Base-by-base conservation (phyloP, 2,329 filamentous ascomycete genomes). In the Penicillium brevicompactum region DNA sequence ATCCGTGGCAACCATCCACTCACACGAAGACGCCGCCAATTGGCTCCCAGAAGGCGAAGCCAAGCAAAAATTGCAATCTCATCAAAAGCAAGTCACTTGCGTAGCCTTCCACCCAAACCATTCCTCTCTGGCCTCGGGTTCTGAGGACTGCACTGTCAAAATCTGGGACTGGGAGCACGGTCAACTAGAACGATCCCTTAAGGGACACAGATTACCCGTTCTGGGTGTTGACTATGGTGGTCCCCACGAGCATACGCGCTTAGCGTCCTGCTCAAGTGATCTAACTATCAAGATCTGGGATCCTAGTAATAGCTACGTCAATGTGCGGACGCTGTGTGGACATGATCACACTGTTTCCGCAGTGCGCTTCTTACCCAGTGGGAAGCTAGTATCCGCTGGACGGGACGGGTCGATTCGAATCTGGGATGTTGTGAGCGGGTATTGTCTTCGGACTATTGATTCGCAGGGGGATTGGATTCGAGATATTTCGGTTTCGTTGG, bases 151-250 rank as follows among this genome's bases (percentile, higher is more conserved):
- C 55, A 96, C 90, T 5, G 96, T 97, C 74, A 97, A 96, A 69
- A 92, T 97, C 51, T 97, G 92, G 92, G 92, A 96, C 69, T 97
- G 91, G 89, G 92, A 97, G 69, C 77, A 94, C 16, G 92, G 92
- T 44, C 92, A 96, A 74, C 80, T 95, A 5, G 92, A 96, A 72
- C 81, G 88, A 58, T 96, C 92, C 0, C 83, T 96, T 51, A 96
- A 96, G 70, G 92, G 91, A 0, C 92, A 96, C 70, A 96, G 91
- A 4, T 91, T 89, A 69, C 85, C 90, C 3, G 91, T 97, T 2
- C 78, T 93, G 27, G 92, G 94, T 68, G 84, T 96, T 30, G 92
- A 96, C 69, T 97, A 89, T 74, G 92, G 92, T 37, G 92, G 92
- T 0, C 91, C 91, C 1, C 82, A 88, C 67, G 89, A 90, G 27